Conservation (phyloP, 148 eudicot species). For the Tetragonia tetragonoides region DNA sequence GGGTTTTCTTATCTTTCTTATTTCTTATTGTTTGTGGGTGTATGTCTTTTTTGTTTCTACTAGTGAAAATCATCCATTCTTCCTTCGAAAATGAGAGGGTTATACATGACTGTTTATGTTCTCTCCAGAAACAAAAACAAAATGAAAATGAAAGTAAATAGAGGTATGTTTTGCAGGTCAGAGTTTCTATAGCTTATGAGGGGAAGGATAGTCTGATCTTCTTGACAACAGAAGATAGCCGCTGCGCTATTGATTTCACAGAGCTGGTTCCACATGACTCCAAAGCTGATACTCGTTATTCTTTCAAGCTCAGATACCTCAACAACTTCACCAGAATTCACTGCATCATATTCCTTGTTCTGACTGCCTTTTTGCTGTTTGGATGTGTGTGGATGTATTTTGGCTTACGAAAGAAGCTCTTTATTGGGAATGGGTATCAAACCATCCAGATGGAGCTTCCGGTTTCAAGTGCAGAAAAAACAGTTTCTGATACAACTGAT, state of each 20-base stretch:
- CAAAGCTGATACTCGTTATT: constrained; percentile 24
- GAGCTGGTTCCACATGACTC: constrained; percentile 33
- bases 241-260: constrained; percentile 54
- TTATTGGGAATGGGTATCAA: constrained; percentile 40
- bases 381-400: constrained; percentile 47
- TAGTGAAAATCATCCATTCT: no score
- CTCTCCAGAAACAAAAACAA: no score
- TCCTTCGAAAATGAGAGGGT: no score
- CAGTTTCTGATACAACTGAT: constrained; percentile 28
- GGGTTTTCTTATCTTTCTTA: no score
- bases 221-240: constrained; percentile 44
- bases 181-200: constrained; percentile 47
- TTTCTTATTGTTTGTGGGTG: no score
- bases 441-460: constrained; percentile 68
- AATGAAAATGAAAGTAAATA: no score
- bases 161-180: constrained; percentile 42
- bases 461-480: constrained; percentile 40
- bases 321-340: constrained; percentile 36
- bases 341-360: constrained; percentile 26
- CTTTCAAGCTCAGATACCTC: constrained; percentile 28
- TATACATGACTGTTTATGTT: no score
- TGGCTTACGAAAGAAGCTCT: constrained; percentile 35
- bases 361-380: constrained; percentile 35
- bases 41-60: no score
- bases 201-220: constrained; percentile 47